Evolutionary conservation across 495 filamentous ascomycete species (phyloP).

Genomic region (Beverwykella pulmonaria): DNA sequence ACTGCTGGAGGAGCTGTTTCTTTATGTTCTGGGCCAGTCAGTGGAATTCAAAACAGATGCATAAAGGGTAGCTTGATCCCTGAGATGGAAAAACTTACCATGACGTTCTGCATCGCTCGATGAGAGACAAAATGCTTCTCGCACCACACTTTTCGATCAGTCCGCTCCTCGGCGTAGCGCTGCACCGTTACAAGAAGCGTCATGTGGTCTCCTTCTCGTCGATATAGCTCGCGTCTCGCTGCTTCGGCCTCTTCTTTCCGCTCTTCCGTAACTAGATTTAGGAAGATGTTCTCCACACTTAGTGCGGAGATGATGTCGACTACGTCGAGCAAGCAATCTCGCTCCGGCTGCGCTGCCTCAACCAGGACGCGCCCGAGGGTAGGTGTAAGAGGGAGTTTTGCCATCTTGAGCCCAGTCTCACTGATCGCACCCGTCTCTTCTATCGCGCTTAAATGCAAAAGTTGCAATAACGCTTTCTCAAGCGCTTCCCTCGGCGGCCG

Average conservation of each 20-base stretch:
- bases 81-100: slow-evolving; percentile 54
- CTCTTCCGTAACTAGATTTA: slow-evolving; percentile 79
- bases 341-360: slow-evolving; percentile 70
- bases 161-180: slow-evolving; percentile 72
- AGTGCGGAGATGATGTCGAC: slow-evolving; percentile 92
- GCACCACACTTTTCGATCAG: slow-evolving; percentile 77
- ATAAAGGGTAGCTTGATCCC: too few species aligned
- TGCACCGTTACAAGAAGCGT: slow-evolving; percentile 84
- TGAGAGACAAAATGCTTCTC: slow-evolving; percentile 74
- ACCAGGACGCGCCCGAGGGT: slow-evolving; percentile 79
- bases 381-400: slow-evolving; percentile 79
- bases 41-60: background rate
- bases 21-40: slow-evolving; percentile 66
- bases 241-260: slow-evolving; percentile 74
- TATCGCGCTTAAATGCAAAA: slow-evolving; percentile 77
- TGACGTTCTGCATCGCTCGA: slow-evolving; percentile 78
- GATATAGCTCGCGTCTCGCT: slow-evolving; percentile 70
- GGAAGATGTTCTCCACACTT: slow-evolving; percentile 85
- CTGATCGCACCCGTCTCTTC: slow-evolving; percentile 74
- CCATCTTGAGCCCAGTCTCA: slow-evolving; percentile 71
- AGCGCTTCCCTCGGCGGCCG: slow-evolving; percentile 74
- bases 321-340: slow-evolving; percentile 73
- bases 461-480: slow-evolving; percentile 79
- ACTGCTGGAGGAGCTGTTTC: slow-evolving; percentile 78
- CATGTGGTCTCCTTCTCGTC: slow-evolving; percentile 86